Base-by-base conservation (phyloP, 805 yeast genomes). In the Candida dendrica region DNA sequence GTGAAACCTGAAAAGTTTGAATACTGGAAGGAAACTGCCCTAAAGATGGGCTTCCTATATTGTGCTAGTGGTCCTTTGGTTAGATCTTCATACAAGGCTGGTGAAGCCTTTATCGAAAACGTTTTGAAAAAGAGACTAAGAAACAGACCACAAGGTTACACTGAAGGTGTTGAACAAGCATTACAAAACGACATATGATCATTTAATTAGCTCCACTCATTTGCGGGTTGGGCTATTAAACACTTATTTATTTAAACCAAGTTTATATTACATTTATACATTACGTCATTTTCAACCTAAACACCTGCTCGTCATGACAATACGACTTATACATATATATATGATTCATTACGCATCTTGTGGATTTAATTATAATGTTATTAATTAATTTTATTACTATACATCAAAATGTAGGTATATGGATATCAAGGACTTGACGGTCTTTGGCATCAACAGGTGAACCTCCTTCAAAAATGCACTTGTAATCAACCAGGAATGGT, bases 1-100 rank as follows among this genome's bases (percentile, higher is more conserved):
- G 78, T 93, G 16, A 84, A 79, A 20, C 99, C 99, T 3, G 96
- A 86, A 52, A 89, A 88, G 62, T 93, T 93, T 60, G 95, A 90
- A 46, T 73, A 83, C 60, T 93, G 98, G 98, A 88, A 81, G 56
- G 79, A 84, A 43, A 74, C 72, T 9, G 98, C 98, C 0, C 61
- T 83, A 48, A 87, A 85, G 35, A 66, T 91, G 75, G 98, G 98
- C 1, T 93, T 93, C 73, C 68, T 89, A 39, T 91, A 93, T 60
- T 95, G 96, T 63, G 98, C 98, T 2, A 82, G 95, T 46, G 99
- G 98, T 4, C 98, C 99, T 3, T 72, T 93, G 55, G 98, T 93
- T 5, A 79, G 99, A 61, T 88, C 97, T 1, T 85, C 95, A 2
- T 93, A 93, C 66, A 93, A 93, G 64, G 99, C 99, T 22, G 99